phyloP scores from a whole-genome alignment of 192 early-diverging fungal genomes.

The Phlyctochytrium arcticum region DNA sequence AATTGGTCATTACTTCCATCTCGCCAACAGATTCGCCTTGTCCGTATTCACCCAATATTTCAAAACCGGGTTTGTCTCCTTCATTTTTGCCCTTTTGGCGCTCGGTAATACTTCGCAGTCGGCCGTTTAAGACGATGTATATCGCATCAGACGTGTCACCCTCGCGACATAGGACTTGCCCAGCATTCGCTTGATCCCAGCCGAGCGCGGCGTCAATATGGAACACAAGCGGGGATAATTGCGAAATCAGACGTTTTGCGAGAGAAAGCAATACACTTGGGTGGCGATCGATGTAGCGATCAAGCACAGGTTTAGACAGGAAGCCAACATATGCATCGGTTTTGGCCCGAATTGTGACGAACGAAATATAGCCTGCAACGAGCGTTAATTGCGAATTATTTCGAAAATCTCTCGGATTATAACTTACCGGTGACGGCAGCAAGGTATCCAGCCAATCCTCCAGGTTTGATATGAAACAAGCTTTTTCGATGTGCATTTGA shows the following conservation, averaged over 20 bases:
- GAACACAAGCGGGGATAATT: constrained; percentile 75
- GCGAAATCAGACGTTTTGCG: constrained; percentile 78
- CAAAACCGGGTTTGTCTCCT: constrained; percentile 32
- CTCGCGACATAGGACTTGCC: constrained; percentile 87
- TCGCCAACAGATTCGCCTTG: constrained; percentile 96
- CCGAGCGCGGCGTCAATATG: constrained; percentile 65
- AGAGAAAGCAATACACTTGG: constrained; percentile 81
- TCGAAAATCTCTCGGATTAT: background rate
- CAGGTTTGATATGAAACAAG: constrained; percentile 74
- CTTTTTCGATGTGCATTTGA: constrained; percentile 22
- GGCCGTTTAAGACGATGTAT: constrained; percentile 89
- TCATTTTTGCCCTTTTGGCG: constrained; percentile 10
- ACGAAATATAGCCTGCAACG: constrained; percentile 68
- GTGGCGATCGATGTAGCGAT: constrained; percentile 79
- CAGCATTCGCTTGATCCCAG: constrained; percentile 92
- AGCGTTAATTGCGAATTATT: background rate
- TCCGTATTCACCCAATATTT: constrained; percentile 88
- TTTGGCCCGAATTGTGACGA: constrained; percentile 77
- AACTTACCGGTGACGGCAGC: constrained; percentile 73
- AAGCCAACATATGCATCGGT: constrained; percentile 84
- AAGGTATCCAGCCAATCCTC: constrained; percentile 90
- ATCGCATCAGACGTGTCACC: constrained; percentile 85
- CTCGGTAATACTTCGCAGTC: constrained; percentile 81
- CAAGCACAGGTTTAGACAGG: constrained; percentile 75
- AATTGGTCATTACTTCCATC: constrained; percentile 79